Evolutionary conservation across 306 rosid species (phyloP), one percentile per base, ranked within the genome.

Genomic region (Prunus kanzakura): DNA sequence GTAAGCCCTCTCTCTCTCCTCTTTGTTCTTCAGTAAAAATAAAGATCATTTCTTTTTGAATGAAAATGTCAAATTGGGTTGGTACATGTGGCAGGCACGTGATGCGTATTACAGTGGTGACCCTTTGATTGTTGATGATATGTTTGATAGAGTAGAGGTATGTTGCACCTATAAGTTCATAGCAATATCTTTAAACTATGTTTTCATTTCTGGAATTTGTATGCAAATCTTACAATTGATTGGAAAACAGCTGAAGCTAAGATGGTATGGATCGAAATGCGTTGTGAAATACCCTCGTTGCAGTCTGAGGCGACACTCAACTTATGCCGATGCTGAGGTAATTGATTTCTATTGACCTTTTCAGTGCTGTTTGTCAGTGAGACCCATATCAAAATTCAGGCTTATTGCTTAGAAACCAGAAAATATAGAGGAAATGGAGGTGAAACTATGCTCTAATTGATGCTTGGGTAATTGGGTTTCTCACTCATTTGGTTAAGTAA

Each of bases 141-240:
- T 93, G 96, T 91, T 91, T 79, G 97, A 91, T 64, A 90, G 94
- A 86, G 89, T 91, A 11, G 98, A 93, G 98, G 97, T 90, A 76
- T 29, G 50, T 66, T 66, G 71, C 13, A 20, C 19, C 20, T 25
- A 11, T 19, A 20, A 64, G 51, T 38, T 35, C 27, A 8, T 56
- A 23, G 76, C 50, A 46, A 46, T 10, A 3, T 46, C 13, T 46
- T 46, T 9, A 46, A 46, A 32, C 38, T 1, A 32, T 32, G 3
- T 3, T 60, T 60, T 9, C 19, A 32, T 27, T 25, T 20, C 10
- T 3, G 25, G n/a, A 20, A 22, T 41, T 66, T 67, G 4, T 22
- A 0, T 45, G 14, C 43, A 11, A 22, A 22, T 67, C 10, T 67
- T 20, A 46, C n/a, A 25, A 10, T 45, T 60, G 8, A 18, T 73